Evolutionary conservation across 2,329 filamentous ascomycete genomes (phyloP).

Genomic region (Fusarium nisikadoi): DNA sequence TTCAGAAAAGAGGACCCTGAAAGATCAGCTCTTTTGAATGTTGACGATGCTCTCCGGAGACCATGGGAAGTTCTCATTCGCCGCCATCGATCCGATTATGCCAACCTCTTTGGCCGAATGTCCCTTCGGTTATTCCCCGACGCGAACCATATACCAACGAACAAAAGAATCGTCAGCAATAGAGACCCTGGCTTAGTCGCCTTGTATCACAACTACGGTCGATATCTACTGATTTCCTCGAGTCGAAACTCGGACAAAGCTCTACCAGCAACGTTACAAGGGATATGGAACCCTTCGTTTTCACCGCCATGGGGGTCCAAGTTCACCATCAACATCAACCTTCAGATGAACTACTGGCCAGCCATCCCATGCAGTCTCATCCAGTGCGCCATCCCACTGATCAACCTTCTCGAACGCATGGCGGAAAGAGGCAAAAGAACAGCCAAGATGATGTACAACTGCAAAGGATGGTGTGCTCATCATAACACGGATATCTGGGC

Average conservation of each 20-base stretch:
- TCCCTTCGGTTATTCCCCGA: slow-evolving; percentile 37
- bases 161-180: slow-evolving; percentile 20
- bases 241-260: slow-evolving; percentile 37
- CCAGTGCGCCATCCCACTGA: slow-evolving; percentile 55
- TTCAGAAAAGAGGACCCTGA: slow-evolving; percentile 37
- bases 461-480: slow-evolving; percentile 50
- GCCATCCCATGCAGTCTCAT: slow-evolving; percentile 47
- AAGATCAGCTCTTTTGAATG: slow-evolving; percentile 32
- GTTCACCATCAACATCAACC: slow-evolving; percentile 63
- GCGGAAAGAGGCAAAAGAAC: slow-evolving; percentile 46
- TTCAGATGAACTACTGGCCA: slow-evolving; percentile 65
- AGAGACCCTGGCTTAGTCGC: slow-evolving; percentile 44
- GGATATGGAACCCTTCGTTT: slow-evolving; percentile 49
- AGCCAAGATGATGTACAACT: slow-evolving; percentile 52
- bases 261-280: slow-evolving; percentile 50
- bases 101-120: slow-evolving; percentile 21
- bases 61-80: slow-evolving; percentile 24
- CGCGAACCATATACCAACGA: slow-evolving; percentile 36
- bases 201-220: slow-evolving; percentile 48
- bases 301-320: slow-evolving; percentile 57
- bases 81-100: slow-evolving; percentile 37
- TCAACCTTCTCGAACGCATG: slow-evolving; percentile 46
- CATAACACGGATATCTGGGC: slow-evolving; percentile 55
- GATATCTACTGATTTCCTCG: slow-evolving; percentile 47
- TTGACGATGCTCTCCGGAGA: slow-evolving; percentile 35